Percentiles rank a stretch among this genome's conserved stretches.
Evolutionary conservation across 345 rosid species (phyloP).

Genomic region (Pugionium dolabratum): DNA sequence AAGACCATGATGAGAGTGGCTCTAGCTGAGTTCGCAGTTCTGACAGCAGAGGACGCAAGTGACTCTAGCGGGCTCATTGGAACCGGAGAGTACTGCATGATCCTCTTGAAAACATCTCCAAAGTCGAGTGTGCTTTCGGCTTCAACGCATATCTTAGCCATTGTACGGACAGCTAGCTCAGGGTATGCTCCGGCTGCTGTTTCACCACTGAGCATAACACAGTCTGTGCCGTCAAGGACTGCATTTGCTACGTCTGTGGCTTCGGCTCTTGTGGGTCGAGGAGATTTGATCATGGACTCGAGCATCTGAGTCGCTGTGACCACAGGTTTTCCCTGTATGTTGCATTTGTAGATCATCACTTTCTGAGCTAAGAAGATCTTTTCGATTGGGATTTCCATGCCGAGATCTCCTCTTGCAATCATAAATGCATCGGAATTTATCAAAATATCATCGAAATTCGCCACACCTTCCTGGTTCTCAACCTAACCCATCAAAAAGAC

Average conservation of each 20-base stretch:
- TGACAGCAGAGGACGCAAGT: slow-evolving; percentile 88
- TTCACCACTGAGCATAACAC: slow-evolving; percentile 97
- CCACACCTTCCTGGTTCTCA: slow-evolving; percentile 98
- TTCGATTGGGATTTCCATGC: slow-evolving; percentile 98
- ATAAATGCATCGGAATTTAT: slow-evolving; percentile 90
- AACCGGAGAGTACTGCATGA: slow-evolving; percentile 79
- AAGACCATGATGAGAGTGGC: slow-evolving; percentile 84
- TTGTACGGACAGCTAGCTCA: slow-evolving; percentile 81
- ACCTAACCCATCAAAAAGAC: slow-evolving; percentile 50
- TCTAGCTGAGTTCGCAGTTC: slow-evolving; percentile 82
- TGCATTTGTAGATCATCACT: slow-evolving; percentile 98
- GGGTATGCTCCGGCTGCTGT: slow-evolving; percentile 99
- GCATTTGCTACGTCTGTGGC: slow-evolving; percentile 99
- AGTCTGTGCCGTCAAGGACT: slow-evolving; percentile 89
- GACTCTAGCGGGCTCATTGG: slow-evolving; percentile 98
- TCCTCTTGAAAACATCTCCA: slow-evolving; percentile 80
- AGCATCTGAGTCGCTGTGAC: slow-evolving; percentile 90
- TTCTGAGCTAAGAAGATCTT: slow-evolving; percentile 97
- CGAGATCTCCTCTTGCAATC: slow-evolving; percentile 98
- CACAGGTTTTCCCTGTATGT: slow-evolving; percentile 95
- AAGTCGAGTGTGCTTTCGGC: slow-evolving; percentile 91
- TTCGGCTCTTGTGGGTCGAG: slow-evolving; percentile 96
- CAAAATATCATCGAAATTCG: slow-evolving; percentile 90
- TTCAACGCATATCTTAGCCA: slow-evolving; percentile 91
- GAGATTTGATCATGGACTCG: slow-evolving; percentile 98